Evolutionary conservation across 1,284 basidiomycete genomes (phyloP).

Genomic region (Baeospora myosura): DNA sequence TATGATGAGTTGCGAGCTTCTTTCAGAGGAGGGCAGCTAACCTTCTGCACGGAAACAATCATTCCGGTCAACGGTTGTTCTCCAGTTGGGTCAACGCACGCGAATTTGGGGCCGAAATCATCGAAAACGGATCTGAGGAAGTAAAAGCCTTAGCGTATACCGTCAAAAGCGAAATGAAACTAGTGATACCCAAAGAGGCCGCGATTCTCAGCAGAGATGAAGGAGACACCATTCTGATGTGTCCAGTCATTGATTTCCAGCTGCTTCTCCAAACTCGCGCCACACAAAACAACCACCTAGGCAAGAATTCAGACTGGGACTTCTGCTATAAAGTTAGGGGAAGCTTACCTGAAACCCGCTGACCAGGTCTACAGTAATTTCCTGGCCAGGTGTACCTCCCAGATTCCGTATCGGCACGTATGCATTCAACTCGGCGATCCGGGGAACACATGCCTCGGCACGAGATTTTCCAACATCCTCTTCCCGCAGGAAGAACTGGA

Average conservation of each 20-base stretch:
- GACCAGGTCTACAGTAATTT: slow-evolving; percentile 73
- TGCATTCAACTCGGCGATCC: slow-evolving; percentile 90
- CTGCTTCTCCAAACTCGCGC: slow-evolving; percentile 74
- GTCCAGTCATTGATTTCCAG: slow-evolving; percentile 95
- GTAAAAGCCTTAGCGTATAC: background rate
- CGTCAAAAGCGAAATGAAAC: background rate
- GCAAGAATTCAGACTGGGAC: slow-evolving; percentile 5
- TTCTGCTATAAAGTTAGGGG: slow-evolving; percentile 4
- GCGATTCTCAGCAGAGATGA: slow-evolving; percentile 87
- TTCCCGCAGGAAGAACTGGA: slow-evolving; percentile 88
- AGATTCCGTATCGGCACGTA: slow-evolving; percentile 91
- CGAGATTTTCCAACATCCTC: slow-evolving; percentile 85
- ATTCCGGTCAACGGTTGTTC: slow-evolving; percentile 92
- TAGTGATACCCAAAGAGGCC: slow-evolving; percentile 87
- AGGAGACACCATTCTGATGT: slow-evolving; percentile 82
- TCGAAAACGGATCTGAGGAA: slow-evolving; percentile 79
- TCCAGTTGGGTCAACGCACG: slow-evolving; percentile 92
- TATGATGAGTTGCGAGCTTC: slow-evolving; percentile 1
- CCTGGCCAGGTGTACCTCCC: slow-evolving; percentile 61
- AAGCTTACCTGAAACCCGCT: slow-evolving; percentile 77
- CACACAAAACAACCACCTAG: slow-evolving; percentile 86
- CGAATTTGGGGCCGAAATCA: slow-evolving; percentile 93
- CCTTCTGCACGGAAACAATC: slow-evolving; percentile 88
- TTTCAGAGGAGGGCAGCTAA: slow-evolving; percentile 21
- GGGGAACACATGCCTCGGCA: slow-evolving; percentile 81